phyloP scores from a whole-genome alignment of 164 flowering plant species.

The Vitis cinerea region DNA sequence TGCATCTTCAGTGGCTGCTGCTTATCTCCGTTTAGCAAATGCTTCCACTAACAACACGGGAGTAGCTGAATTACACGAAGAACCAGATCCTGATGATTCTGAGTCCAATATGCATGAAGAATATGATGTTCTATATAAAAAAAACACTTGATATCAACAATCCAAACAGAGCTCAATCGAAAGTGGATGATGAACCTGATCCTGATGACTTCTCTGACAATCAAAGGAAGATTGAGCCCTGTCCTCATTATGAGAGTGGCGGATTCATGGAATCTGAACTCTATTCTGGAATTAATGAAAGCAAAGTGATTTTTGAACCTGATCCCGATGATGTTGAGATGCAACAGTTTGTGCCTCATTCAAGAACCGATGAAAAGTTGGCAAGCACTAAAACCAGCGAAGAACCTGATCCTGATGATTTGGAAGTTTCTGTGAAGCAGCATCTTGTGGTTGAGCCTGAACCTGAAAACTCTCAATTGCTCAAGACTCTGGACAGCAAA shows the following conservation, averaged over 20 bases:
- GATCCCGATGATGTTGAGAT: constrained; percentile 22
- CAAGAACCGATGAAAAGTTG: constrained; percentile 8
- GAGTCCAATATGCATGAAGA: constrained; percentile 14
- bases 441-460: constrained; percentile 14
- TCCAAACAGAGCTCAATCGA: neutral
- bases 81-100: constrained; percentile 51
- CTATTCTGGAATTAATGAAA: constrained; percentile 9
- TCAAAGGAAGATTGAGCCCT: constrained; percentile 33
- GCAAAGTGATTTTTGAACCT: constrained; percentile 10
- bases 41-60: constrained; percentile 18
- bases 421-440: constrained; percentile 5
- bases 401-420: constrained; percentile 44
- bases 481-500: constrained; percentile 5
- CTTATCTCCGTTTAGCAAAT: constrained; percentile 55
- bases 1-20: constrained; percentile 81
- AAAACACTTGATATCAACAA: constrained; percentile 9
- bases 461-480: constrained; percentile 18
- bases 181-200: constrained; percentile 27
- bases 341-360: constrained; percentile 6
- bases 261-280: constrained; percentile 27
- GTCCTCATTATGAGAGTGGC: constrained; percentile 34
- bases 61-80: constrained; percentile 24
- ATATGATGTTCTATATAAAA: constrained; percentile 3
- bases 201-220: constrained; percentile 26
- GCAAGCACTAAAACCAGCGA: constrained; percentile 5